phyloP scores from a whole-genome alignment of 192 early-diverging fungal genomes.

The Geosiphon pyriformis region DNA sequence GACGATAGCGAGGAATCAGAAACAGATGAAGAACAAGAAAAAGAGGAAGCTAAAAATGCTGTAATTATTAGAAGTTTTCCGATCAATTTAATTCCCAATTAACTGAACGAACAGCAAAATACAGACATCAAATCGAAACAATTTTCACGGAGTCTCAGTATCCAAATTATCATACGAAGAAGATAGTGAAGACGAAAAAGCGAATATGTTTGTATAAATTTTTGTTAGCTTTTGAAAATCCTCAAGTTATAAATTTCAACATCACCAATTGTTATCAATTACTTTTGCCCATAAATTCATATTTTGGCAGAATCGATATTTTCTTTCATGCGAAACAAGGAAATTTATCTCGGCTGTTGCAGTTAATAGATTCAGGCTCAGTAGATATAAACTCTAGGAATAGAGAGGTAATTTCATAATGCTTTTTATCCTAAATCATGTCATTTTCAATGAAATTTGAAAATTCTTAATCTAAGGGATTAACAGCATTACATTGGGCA shows the following conservation, averaged over 20 bases:
- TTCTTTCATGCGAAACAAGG: conserved; percentile 13
- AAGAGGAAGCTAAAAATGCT: conserved; percentile 17
- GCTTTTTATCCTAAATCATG: background rate
- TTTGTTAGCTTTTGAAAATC: background rate
- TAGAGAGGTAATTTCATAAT: background rate
- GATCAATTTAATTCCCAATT: background rate
- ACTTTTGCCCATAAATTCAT: background rate
- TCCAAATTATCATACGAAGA: conserved; percentile 14
- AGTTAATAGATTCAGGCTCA: background rate
- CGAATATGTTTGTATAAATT: background rate
- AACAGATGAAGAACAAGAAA: conserved; percentile 27
- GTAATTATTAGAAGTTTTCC: background rate
- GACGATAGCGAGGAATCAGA: conserved; percentile 29
- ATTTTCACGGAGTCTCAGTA: conserved; percentile 3
- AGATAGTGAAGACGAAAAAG: background rate
- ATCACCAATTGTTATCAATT: no score
- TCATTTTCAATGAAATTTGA: background rate
- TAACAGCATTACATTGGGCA: conserved; percentile 49
- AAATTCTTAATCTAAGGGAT: conserved; percentile 33
- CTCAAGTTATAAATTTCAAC: background rate
- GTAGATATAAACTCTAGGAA: conserved; percentile 12
- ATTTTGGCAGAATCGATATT: background rate
- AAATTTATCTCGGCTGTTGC: background rate
- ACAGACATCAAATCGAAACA: background rate
- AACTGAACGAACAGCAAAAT: background rate